These are phyloP conservation scores for Exserohilum turcica DNA, from an alignment of 2,329 filamentous ascomycete genomes.

Conservation along the genomic window DNA sequence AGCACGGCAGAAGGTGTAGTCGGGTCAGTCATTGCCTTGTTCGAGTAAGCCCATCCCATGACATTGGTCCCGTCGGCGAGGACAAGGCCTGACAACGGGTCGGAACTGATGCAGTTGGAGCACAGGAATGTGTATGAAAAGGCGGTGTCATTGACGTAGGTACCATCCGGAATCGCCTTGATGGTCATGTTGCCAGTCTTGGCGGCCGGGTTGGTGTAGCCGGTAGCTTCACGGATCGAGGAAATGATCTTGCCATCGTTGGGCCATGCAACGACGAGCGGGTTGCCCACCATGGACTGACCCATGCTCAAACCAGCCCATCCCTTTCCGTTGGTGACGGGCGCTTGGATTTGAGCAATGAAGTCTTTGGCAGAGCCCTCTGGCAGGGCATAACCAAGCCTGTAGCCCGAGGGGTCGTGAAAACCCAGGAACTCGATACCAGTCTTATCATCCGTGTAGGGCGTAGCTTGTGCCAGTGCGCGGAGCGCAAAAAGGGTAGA, in stretches of 20 bases:
- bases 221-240: constrained; percentile 53
- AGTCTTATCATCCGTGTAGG: constrained; percentile 40
- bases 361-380: constrained; percentile 57
- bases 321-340: constrained; percentile 53
- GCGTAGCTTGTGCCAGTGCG: constrained; percentile 32
- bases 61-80: constrained; percentile 36
- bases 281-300: constrained; percentile 55
- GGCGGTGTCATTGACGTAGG: constrained; percentile 59
- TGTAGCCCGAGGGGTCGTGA: constrained; percentile 49
- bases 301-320: constrained; percentile 59
- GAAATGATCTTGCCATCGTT: constrained; percentile 55
- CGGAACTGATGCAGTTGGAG: constrained; percentile 42
- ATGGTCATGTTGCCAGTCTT: constrained; percentile 52
- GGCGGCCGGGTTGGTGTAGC: constrained; percentile 57
- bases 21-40: constrained; percentile 32
- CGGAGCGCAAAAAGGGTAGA: constrained; percentile 33
- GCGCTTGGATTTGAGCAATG: constrained; percentile 57
- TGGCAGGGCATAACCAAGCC: constrained; percentile 59
- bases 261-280: constrained; percentile 61
- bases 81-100: constrained; percentile 24
- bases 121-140: constrained; percentile 63
- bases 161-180: constrained; percentile 57
- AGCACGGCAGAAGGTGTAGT: constrained; percentile 28
- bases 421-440: constrained; percentile 43
- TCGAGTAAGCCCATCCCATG: constrained; percentile 41